phyloP scores from a whole-genome alignment of 129 eudicot species.

The Artemisia argyi region DNA sequence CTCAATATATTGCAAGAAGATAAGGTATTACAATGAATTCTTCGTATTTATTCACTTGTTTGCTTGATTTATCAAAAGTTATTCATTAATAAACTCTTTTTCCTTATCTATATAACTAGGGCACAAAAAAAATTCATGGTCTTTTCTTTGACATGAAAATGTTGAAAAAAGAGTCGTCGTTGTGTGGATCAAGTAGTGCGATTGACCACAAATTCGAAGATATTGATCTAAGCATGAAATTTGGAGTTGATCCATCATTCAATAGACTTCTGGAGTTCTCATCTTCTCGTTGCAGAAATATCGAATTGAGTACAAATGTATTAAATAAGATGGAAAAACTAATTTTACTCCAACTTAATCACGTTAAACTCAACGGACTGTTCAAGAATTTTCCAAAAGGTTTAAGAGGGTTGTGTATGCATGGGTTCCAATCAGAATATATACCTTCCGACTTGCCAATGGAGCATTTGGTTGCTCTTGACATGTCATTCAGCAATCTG shows the following conservation, averaged over 20 bases:
- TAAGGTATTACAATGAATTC: conserved; percentile 12
- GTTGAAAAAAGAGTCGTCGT: neutral
- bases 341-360: conserved; percentile 26
- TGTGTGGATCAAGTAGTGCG: neutral
- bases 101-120: conserved; percentile 11
- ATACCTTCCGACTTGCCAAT: conserved; percentile 18
- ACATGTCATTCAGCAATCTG: conserved; percentile 25
- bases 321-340: conserved; percentile 21
- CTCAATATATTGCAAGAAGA: conserved; percentile 14
- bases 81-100: neutral
- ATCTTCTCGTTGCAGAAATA: neutral
- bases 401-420: conserved; percentile 33
- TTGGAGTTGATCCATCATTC: neutral
- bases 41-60: neutral
- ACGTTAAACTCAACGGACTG: conserved; percentile 13
- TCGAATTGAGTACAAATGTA: conserved; percentile 2
- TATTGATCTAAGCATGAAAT: neutral
- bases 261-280: neutral
- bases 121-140: conserved; percentile 5
- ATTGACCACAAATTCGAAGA: neutral
- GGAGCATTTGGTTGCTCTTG: conserved; percentile 24
- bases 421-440: conserved; percentile 4
- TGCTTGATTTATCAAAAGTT: neutral
- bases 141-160: conserved; percentile 9
- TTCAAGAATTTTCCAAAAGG: conserved; percentile 22